Evolutionary conservation across 2,329 filamentous ascomycete genomes (phyloP).

Genomic region (Colletotrichum ledebouriae): DNA sequence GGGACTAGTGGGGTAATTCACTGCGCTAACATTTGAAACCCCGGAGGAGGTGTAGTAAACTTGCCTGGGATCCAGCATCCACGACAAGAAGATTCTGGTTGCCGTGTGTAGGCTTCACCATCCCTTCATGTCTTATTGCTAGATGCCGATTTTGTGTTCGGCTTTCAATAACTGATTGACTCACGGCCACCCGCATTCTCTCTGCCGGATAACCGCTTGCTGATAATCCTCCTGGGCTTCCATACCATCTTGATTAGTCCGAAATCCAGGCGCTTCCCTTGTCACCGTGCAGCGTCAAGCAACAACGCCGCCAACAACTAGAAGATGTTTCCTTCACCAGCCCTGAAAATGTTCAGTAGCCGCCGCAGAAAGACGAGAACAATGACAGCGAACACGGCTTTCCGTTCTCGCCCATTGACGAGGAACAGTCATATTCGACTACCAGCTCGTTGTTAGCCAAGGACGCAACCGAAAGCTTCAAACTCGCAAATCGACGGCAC

Average conservation of each 20-base stretch:
- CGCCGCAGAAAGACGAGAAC: neutral
- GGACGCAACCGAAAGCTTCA: neutral
- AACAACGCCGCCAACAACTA: neutral
- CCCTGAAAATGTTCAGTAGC: neutral
- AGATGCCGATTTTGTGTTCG: too few species aligned
- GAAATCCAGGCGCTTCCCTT: neutral
- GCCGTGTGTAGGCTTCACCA: neutral
- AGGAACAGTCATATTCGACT: slow-evolving; percentile 9
- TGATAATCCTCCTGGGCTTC: neutral
- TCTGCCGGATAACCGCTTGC: neutral
- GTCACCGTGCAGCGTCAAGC: neutral
- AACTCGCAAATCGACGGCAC: neutral
- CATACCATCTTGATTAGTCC: neutral
- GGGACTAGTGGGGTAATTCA: too few species aligned
- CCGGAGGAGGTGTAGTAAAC: too few species aligned
- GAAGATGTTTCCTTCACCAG: neutral
- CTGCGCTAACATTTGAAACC: too few species aligned
- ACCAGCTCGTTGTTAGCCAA: slow-evolving; percentile 2
- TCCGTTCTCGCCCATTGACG: slow-evolving; percentile 1
- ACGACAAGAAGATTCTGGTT: neutral
- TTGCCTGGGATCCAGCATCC: neutral
- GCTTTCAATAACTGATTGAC: neutral
- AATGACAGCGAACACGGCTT: neutral
- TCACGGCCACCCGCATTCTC: neutral
- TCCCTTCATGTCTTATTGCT: neutral